Evolutionary conservation across 352 stramenopile genomes (phyloP).

Genomic region (Globisporangium carolinianum): DNA sequence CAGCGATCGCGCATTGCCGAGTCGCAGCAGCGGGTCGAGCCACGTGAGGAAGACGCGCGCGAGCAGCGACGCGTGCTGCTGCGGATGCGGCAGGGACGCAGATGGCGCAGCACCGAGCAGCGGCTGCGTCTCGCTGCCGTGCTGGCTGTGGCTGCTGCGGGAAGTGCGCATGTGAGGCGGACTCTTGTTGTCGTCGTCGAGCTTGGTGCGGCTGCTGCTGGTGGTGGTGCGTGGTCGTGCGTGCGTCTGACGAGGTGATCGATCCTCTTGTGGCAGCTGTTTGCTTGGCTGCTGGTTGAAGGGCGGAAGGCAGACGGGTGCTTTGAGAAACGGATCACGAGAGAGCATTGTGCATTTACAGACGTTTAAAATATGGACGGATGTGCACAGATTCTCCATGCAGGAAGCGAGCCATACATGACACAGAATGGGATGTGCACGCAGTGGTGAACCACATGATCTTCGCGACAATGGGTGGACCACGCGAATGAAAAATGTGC

Average conservation of each 20-base stretch:
- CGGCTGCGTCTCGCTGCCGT: constrained; percentile 15
- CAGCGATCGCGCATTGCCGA: constrained; percentile 24
- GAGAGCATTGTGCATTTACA: too few relatives aligned
- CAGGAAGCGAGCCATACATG: too few relatives aligned
- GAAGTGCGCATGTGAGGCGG: neutral
- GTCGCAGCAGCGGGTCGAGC: constrained; percentile 32
- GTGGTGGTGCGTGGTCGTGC: neutral
- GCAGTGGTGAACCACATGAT: too few relatives aligned
- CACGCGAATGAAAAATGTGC: too few relatives aligned
- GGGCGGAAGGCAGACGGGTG: too few relatives aligned
- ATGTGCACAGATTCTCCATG: too few relatives aligned
- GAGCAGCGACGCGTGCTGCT: constrained; percentile 34
- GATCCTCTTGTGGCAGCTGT: neutral
- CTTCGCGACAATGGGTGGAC: too few relatives aligned
- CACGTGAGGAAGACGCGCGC: constrained; percentile 40
- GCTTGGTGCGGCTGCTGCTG: too few relatives aligned
- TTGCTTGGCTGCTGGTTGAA: neutral
- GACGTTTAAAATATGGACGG: too few relatives aligned
- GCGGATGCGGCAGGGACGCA: constrained; percentile 16
- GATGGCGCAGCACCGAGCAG: constrained; percentile 17
- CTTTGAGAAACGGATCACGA: too few relatives aligned
- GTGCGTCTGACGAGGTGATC: neutral
- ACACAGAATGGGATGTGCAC: too few relatives aligned
- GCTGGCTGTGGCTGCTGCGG: constrained; percentile 1
- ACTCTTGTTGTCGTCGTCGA: neutral